phyloP scores from a whole-genome alignment of 2,329 filamentous ascomycete species.

The Waltergamsia citrina region DNA sequence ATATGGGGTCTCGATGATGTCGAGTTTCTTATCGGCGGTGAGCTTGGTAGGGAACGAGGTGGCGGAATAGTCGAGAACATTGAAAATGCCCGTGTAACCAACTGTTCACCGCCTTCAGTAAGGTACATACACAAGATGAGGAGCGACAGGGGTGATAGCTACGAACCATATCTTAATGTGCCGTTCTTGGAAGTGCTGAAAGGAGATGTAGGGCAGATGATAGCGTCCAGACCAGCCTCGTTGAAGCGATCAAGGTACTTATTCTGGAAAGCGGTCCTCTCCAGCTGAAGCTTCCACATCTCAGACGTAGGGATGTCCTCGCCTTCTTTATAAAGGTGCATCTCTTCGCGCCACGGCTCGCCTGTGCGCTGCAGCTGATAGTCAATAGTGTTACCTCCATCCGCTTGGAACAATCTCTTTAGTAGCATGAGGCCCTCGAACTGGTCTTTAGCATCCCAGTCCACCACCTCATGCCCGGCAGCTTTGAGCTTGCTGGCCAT shows the following conservation, averaged over 20 bases:
- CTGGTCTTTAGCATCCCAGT: conserved; percentile 21
- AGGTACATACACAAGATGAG: not conserved
- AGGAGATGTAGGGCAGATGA: conserved; percentile 25
- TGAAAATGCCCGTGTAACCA: conserved; percentile 1
- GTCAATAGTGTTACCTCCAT: conserved; percentile 24
- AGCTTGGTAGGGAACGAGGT: conserved; percentile 7
- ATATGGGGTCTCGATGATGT: conserved; percentile 11
- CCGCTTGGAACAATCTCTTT: conserved; percentile 36
- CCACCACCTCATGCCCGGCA: conserved; percentile 16
- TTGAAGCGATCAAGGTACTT: conserved; percentile 2
- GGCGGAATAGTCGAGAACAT: conserved; percentile 2
- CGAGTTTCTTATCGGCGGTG: conserved; percentile 24
- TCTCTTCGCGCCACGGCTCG: conserved; percentile 15
- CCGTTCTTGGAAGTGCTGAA: not conserved
- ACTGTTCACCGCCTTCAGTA: not conserved
- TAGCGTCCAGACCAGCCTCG: conserved; percentile 43
- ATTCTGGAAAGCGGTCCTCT: conserved; percentile 21
- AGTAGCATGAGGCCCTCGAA: conserved; percentile 22
- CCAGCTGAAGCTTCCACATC: conserved; percentile 21
- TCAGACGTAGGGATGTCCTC: conserved; percentile 15
- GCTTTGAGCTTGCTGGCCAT: conserved; percentile 13
- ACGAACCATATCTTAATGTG: not conserved
- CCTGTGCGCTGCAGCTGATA: conserved; percentile 13
- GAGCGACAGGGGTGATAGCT: not conserved
- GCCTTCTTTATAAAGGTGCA: conserved; percentile 1